These are phyloP conservation scores for Ganoderma sp. DNA, from an alignment of 1,284 basidiomycete species.

Conservation along the genomic window DNA sequence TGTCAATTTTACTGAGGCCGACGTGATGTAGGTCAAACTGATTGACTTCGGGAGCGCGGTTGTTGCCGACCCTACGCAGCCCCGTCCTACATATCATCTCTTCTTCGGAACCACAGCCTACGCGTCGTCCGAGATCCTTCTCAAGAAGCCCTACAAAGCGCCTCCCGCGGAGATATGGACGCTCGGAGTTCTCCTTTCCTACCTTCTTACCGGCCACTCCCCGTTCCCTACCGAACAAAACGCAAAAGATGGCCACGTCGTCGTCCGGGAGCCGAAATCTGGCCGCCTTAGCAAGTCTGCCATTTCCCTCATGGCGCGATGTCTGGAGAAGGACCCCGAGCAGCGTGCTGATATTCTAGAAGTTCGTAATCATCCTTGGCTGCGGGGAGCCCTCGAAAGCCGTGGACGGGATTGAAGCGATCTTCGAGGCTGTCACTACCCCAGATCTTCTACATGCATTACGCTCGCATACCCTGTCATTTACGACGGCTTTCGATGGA, in stretches of 20 bases:
- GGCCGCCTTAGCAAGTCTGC: conserved; percentile 34
- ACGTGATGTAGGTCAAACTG: conserved; percentile 74
- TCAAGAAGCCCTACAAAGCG: conserved; percentile 75
- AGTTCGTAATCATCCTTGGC: conserved; percentile 81
- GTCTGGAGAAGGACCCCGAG: conserved; percentile 76
- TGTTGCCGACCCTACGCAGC: conserved; percentile 68
- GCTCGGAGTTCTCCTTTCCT: conserved; percentile 87
- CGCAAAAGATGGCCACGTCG: conserved; percentile 57
- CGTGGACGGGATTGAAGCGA: conserved; percentile 24
- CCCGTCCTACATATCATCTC: conserved; percentile 71
- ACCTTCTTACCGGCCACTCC: conserved; percentile 84
- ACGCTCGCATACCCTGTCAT: not conserved
- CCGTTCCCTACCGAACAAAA: conserved; percentile 81
- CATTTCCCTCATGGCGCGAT: conserved; percentile 64
- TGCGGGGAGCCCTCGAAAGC: conserved; percentile 47
- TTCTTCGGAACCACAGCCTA: conserved; percentile 87
- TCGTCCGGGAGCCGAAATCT: conserved; percentile 37
- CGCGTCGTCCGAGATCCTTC: conserved; percentile 81
- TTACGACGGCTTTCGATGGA: not conserved
- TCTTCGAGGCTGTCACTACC: not conserved
- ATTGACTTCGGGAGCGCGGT: conserved; percentile 94
- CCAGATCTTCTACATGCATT: not conserved
- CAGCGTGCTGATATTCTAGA: conserved; percentile 72
- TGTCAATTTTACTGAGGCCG: conserved; percentile 13
- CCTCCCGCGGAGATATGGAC: conserved; percentile 91